Evolutionary conservation across 2,329 filamentous ascomycete genomes (phyloP), one percentile per base, ranked within the genome.

Genomic region (Alternaria brassicicola): DNA sequence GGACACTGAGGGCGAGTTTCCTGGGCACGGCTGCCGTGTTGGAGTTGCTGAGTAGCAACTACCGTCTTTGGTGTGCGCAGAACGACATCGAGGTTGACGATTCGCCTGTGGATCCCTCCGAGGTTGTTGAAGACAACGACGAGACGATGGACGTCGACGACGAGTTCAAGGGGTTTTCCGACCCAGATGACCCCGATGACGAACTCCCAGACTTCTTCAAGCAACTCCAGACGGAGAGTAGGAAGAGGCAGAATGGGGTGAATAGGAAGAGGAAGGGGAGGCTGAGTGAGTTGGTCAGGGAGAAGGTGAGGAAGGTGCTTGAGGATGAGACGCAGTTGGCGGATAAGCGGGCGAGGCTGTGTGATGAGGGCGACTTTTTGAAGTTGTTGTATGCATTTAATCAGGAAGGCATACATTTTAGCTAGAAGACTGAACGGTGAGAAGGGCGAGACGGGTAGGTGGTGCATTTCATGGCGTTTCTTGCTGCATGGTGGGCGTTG

Each of bases 361-460:
- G 93, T 72, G 93, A 97, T 72, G 92, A 98, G 79, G 93, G 90
- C 51, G 93, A 97, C 70, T 98, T 97, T 74, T 79, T 99, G 74
- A 89, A 88, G 67, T 78, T 97, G 64, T 79, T 97, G 62, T 87
- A 85, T 77, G 89, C 90, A 2, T 97, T 97, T 78, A 97, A 97
- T 75, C 87, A 92, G 65, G 92, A 96, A 75, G 92, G 92, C 26
- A 94, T 98, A 59, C 94, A 97, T 80, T 98, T 98, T 76, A 90
- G 86, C 62, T 93, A 68, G 56, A 4, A 2, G 9, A 9, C 1
- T 23, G 15, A 4, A 35, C 1, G 7, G 19, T 10, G n/a, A 5
- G 9, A 19, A 3, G 47, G 21, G 30, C 28, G 4, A 17, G 9
- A 13, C 19, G 6, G 19, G 23, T 19, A 8, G 46, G 46, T 9